Evolutionary conservation across 2,329 filamentous ascomycete species (phyloP), one percentile per base, ranked within the genome.

Genomic region (Trichoderma breve): DNA sequence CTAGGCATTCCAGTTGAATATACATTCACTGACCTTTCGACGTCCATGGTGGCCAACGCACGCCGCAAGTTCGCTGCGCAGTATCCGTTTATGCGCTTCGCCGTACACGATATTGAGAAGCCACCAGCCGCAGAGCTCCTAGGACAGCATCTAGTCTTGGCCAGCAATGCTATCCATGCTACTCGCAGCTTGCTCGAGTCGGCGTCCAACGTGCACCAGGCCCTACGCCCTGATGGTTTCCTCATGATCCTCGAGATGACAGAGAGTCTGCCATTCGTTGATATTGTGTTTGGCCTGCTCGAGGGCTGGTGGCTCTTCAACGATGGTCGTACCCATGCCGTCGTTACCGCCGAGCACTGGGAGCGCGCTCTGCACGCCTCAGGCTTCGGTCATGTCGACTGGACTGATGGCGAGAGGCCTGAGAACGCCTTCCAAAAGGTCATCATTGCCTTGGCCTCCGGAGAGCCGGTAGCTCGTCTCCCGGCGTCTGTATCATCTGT

Each of bases 21-120:
- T 73, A 82, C 79, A 1, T 81, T 83, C 62, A 83, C 83, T 1
- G 83, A 84, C 53, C 72, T 84, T 2, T 77, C 81, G 0, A 69
- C 71, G 0, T 74, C 74, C 6, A 62, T 75, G 30, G 73, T 74
- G 3, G 67, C 74, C 3, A 47, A 60, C 9, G 74, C 73, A 15
- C 55, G 61, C 9, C 73, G 71, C 12, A 71, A 32, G 2, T 73
- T 21, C 21, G 71, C 69, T 39, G 70, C 71, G 26, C n/a, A 71
- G 18, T 73, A 71, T 9, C 60, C 73, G 1, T 71, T 66, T 26
- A 73, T 74, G 73, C 63, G 51, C n/a, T 75, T 74, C 24, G 51
- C 34, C 12, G 26, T 47, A 12, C 65, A 61, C 18, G 57, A 70
- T 28, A 72, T 63, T 30, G 67, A 70, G 15, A 47, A 73, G 61